These are phyloP conservation scores for Podospora comata DNA, from an alignment of 495 filamentous ascomycete species.

Conservation along the genomic window DNA sequence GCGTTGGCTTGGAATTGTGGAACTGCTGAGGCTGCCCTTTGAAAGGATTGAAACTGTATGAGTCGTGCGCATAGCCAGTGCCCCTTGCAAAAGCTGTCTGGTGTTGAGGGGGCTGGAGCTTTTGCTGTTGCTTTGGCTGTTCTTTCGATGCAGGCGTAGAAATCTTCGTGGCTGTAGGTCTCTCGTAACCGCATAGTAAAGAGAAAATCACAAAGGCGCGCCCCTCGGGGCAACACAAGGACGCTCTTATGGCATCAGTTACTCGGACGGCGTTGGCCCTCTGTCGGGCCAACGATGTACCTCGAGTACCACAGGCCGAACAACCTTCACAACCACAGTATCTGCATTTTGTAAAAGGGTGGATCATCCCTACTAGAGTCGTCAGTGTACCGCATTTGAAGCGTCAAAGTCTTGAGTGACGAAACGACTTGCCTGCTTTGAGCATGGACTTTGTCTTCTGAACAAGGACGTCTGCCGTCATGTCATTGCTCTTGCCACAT, in stretches of 20 bases:
- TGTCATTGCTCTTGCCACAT: neutral
- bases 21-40: neutral
- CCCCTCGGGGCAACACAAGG: constrained; percentile 36
- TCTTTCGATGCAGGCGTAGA: neutral
- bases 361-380: constrained; percentile 16
- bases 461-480: neutral
- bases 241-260: neutral
- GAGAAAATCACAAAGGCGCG: constrained; percentile 35
- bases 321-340: constrained; percentile 17
- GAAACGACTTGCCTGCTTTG: neutral
- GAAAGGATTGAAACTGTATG: neutral
- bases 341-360: constrained; percentile 19
- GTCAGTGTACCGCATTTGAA: neutral
- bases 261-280: neutral
- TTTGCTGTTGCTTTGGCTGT: neutral
- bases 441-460: constrained; percentile 14
- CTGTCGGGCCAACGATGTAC: neutral
- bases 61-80: constrained; percentile 23
- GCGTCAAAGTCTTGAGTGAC: neutral
- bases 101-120: neutral
- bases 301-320: neutral
- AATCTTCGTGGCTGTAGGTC: neutral
- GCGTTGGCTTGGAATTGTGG: neutral
- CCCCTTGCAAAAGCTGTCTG: constrained; percentile 18
- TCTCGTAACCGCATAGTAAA: constrained; percentile 31